Percentiles rank a stretch among this genome's conserved stretches.
Conservation (phyloP, 2,329 filamentous ascomycete genomes). For the Trichocomaceae sp. region DNA sequence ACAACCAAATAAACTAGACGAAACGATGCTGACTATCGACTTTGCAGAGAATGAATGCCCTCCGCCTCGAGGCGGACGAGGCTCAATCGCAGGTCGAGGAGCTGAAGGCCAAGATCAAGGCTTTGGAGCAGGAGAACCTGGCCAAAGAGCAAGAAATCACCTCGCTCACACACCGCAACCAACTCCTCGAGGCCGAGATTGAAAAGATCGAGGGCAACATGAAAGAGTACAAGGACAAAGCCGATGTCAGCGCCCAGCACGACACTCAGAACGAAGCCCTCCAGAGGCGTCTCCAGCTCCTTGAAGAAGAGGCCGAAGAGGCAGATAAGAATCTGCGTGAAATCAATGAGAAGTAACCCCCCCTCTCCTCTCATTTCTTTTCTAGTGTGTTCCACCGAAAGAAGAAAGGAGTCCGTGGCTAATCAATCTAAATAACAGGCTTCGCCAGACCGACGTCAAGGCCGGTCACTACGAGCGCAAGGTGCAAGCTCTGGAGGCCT, state of each 20-base stretch:
- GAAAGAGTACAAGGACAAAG: constrained; percentile 80
- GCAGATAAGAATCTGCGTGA: constrained; percentile 94
- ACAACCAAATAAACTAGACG: not conserved
- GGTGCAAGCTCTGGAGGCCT: constrained; percentile 88
- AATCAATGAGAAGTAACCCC: constrained; percentile 94
- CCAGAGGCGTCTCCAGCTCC: constrained; percentile 83
- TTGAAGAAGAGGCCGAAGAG: constrained; percentile 96
- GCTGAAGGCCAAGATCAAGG: constrained; percentile 78
- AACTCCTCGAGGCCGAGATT: constrained; percentile 78
- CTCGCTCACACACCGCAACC: constrained; percentile 92
- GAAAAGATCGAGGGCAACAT: constrained; percentile 83
- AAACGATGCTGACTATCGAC: constrained; percentile 12
- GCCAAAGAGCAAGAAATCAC: constrained; percentile 98
- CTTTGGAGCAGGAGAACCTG: constrained; percentile 87
- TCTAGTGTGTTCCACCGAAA: no score
- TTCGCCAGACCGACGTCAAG: constrained; percentile 98
- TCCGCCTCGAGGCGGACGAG: constrained; percentile 90
- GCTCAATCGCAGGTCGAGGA: constrained; percentile 76
- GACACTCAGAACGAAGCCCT: constrained; percentile 87
- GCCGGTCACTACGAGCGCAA: constrained; percentile 99
- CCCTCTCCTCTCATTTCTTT: no score
- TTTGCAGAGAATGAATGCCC: constrained; percentile 80
- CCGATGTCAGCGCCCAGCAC: constrained; percentile 73
- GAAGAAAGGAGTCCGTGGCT: constrained; percentile 12
- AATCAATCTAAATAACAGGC: constrained; percentile 50